These are phyloP conservation scores for Pestalotiopsis fici DNA, from an alignment of 2,329 filamentous ascomycete species.

Conservation along the genomic window DNA sequence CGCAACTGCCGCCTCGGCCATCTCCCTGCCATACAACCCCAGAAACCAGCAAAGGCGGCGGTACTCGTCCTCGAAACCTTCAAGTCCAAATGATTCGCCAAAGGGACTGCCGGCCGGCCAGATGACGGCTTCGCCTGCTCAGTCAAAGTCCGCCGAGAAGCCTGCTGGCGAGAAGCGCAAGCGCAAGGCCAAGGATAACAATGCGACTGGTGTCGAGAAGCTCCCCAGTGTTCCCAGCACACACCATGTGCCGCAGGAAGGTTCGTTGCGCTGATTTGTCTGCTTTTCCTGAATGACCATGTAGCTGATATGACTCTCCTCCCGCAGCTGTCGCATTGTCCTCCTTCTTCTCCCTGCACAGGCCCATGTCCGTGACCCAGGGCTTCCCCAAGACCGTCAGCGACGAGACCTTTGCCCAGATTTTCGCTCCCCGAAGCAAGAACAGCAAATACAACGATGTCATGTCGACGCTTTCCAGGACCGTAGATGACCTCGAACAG, in stretches of 20 bases:
- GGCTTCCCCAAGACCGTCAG: constrained; percentile 74
- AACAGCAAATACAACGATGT: constrained; percentile 58
- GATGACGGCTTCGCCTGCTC: constrained; percentile 46
- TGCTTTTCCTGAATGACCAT: constrained; percentile 7
- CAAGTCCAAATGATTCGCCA: constrained; percentile 57
- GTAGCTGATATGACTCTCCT: constrained; percentile 15
- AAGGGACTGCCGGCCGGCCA: constrained; percentile 51
- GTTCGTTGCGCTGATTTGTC: constrained; percentile 39
- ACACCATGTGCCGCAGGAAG: constrained; percentile 68
- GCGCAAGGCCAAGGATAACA: constrained; percentile 57
- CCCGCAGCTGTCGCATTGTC: constrained; percentile 78
- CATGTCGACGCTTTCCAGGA: constrained; percentile 65
- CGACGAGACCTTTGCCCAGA: constrained; percentile 77
- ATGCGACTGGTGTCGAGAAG: constrained; percentile 51
- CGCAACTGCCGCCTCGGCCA: constrained; percentile 31
- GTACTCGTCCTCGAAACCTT: constrained; percentile 65
- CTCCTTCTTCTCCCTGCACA: constrained; percentile 93
- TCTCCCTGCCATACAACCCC: constrained; percentile 36
- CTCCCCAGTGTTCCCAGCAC: constrained; percentile 77
- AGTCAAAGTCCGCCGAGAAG: constrained; percentile 39
- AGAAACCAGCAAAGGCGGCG: constrained; percentile 49
- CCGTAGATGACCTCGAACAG: constrained; percentile 60
- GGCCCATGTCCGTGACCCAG: constrained; percentile 86
- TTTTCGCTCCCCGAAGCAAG: constrained; percentile 67
- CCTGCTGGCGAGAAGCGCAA: constrained; percentile 56